Evolutionary conservation across 441 rosid species (phyloP).

Genomic region (Macaranga tanarius): DNA sequence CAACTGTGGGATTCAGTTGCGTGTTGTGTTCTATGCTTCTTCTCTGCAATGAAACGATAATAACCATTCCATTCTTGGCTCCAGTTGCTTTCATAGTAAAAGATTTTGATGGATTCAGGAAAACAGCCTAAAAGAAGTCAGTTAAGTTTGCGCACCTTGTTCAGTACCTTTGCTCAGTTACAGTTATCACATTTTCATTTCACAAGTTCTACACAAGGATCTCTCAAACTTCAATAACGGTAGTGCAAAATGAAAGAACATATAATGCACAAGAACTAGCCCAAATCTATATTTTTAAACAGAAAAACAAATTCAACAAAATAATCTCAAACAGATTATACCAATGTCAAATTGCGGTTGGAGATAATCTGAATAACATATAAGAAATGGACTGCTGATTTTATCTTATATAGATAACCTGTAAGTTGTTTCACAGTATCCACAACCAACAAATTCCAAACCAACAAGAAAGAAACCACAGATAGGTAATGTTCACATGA

Average conservation of each 20-base stretch:
- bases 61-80: no score
- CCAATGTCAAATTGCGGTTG: neutral
- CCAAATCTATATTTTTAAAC: neutral
- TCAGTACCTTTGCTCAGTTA: no score
- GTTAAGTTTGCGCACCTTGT: no score
- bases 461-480: neutral
- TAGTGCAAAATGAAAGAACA: neutral
- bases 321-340: neutral
- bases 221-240: no score
- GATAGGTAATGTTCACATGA: constrained; percentile 1
- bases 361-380: neutral
- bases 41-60: no score
- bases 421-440: neutral
- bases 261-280: neutral
- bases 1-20: neutral
- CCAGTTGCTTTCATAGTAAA: no score
- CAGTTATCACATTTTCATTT: no score
- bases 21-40: neutral
- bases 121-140: no score
- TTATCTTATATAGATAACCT: neutral
- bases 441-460: neutral
- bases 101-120: no score
- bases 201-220: no score
- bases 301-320: neutral
- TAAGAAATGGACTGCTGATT: neutral